phyloP scores from a whole-genome alignment of 1,139 yeast species.

The Suhomyces terraborum region DNA sequence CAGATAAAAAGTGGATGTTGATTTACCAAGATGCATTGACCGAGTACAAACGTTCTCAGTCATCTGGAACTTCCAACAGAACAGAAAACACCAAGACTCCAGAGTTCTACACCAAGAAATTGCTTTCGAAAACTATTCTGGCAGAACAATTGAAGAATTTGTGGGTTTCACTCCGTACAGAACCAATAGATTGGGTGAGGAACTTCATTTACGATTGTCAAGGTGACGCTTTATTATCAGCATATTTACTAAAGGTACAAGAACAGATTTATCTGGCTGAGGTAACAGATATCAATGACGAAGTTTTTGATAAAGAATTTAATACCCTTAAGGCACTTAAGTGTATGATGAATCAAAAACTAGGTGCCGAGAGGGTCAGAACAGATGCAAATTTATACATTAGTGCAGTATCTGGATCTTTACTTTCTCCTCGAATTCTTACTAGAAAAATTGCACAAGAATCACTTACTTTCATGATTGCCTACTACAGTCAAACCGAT shows the following conservation, averaged over 20 bases:
- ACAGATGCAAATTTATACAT: conserved; percentile 46
- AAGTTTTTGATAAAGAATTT: conserved; percentile 50
- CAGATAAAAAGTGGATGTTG: conserved; percentile 88
- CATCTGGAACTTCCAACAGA: conserved; percentile 27
- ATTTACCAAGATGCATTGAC: conserved; percentile 84
- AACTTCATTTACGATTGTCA: conserved; percentile 74
- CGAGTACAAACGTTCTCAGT: conserved; percentile 64
- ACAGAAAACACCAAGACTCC: conserved; percentile 57
- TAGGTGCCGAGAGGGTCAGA: conserved; percentile 45
- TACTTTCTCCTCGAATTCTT: conserved; percentile 60
- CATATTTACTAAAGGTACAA: conserved; percentile 42
- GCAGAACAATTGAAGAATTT: conserved; percentile 75
- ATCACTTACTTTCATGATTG: conserved; percentile 55
- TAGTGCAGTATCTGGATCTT: conserved; percentile 46
- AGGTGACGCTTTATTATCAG: conserved; percentile 79
- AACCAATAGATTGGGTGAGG: conserved; percentile 88
- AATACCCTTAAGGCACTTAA: conserved; percentile 49
- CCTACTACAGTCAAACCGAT: conserved; percentile 37
- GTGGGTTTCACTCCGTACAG: conserved; percentile 91
- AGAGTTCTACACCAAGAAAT: conserved; percentile 72
- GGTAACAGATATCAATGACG: conserved; percentile 43
- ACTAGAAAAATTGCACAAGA: conserved; percentile 86
- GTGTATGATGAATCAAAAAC: conserved; percentile 51
- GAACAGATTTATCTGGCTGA: conserved; percentile 39
- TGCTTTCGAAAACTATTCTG: conserved; percentile 70